Percentiles rank a stretch among this genome's conserved stretches.
These are phyloP conservation scores for Quercus robur DNA, from an alignment of 306 rosid species.

Conservation along the genomic window DNA sequence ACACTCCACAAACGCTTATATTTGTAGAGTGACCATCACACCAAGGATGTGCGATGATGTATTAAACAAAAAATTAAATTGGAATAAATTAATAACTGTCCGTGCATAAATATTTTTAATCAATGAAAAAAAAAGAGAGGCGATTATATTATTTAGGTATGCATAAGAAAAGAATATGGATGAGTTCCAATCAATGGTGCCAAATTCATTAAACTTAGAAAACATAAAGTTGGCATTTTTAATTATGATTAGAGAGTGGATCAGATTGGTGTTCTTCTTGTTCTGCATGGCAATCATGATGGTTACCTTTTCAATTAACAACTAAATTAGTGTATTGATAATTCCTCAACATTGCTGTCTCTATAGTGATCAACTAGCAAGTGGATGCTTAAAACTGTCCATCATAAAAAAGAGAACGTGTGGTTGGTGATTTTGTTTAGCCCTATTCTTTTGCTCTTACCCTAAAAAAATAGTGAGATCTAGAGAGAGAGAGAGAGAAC, in stretches of 20 bases:
- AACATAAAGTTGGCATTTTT: neutral
- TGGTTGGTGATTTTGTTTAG: neutral
- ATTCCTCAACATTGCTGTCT: too few relatives aligned
- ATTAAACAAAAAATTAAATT: too few relatives aligned
- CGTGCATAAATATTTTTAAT: too few relatives aligned
- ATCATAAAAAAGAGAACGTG: too few relatives aligned
- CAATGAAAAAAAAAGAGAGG: too few relatives aligned
- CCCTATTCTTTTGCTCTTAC: neutral
- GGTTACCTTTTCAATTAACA: neutral
- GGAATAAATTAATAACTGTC: too few relatives aligned
- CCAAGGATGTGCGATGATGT: too few relatives aligned
- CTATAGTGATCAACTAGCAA: too few relatives aligned
- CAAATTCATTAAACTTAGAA: neutral
- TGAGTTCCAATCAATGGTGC: neutral
- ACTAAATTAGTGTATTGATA: neutral
- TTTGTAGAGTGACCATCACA: too few relatives aligned
- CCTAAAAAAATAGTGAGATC: neutral
- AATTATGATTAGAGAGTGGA: neutral
- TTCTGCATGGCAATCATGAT: slow-evolving; percentile 2
- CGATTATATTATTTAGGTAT: too few relatives aligned
- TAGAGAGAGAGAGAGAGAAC: neutral
- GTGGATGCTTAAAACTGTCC: too few relatives aligned
- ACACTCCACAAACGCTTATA: too few relatives aligned
- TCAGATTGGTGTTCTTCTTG: neutral
- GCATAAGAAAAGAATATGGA: neutral